Evolutionary conservation across 1,284 basidiomycete species (phyloP).

Genomic region (Austroboletus rostrupii): DNA sequence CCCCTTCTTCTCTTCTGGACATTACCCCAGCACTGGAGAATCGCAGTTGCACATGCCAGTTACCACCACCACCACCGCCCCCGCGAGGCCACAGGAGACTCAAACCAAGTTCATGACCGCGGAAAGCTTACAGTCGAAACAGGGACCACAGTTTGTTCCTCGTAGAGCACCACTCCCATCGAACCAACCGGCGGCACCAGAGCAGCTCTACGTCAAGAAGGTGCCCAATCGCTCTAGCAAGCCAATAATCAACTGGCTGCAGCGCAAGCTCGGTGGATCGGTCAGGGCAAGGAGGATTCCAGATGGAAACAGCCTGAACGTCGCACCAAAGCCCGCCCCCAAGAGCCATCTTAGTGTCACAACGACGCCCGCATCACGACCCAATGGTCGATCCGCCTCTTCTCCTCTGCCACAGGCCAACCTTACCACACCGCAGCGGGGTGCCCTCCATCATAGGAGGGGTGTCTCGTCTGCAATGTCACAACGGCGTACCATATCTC

Average conservation of each 20-base stretch:
- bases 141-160: slow-evolving; percentile 17
- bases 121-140: slow-evolving; percentile 13
- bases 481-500: slow-evolving; percentile 58
- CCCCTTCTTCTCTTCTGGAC: slow-evolving; percentile 1
- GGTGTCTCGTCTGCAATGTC: slow-evolving; percentile 34
- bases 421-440: slow-evolving; percentile 22
- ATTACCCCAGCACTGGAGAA: not conserved
- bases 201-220: slow-evolving; percentile 48
- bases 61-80: slow-evolving; percentile 10
- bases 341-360: slow-evolving; percentile 16
- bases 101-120: slow-evolving; percentile 13
- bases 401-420: slow-evolving; percentile 26
- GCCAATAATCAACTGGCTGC: slow-evolving; percentile 89
- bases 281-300: slow-evolving; percentile 47
- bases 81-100: slow-evolving; percentile 13
- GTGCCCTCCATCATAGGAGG: slow-evolving; percentile 21
- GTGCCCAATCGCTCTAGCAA: slow-evolving; percentile 65
- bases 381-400: slow-evolving; percentile 29
- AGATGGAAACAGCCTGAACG: slow-evolving; percentile 26
- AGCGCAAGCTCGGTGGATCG: slow-evolving; percentile 76
- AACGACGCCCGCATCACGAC: slow-evolving; percentile 23
- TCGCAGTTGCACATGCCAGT: slow-evolving; percentile 16
- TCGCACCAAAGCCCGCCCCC: slow-evolving; percentile 11
- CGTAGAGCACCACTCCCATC: slow-evolving; percentile 19
- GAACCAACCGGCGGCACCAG: slow-evolving; percentile 27